These are phyloP conservation scores for Colletotrichum tanaceti DNA, from an alignment of 2,329 filamentous ascomycete genomes.

Conservation along the genomic window DNA sequence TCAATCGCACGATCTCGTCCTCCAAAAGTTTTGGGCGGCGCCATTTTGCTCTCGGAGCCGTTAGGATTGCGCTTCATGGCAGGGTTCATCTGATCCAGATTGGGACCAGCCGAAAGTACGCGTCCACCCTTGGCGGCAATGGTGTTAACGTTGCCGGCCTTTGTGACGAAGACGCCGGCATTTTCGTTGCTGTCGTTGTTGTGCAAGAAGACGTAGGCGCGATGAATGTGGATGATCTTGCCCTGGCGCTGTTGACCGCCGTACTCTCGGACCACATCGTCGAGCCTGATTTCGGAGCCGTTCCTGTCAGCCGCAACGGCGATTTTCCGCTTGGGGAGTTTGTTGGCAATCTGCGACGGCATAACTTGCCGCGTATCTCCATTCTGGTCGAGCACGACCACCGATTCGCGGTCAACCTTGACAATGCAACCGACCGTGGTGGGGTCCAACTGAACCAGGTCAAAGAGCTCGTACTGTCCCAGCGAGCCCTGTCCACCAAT, in stretches of 20 bases:
- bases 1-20: conserved; percentile 85
- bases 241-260: conserved; percentile 87
- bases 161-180: conserved; percentile 87
- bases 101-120: conserved; percentile 73
- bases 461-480: conserved; percentile 92
- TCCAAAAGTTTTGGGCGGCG: conserved; percentile 79
- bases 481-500: conserved; percentile 85
- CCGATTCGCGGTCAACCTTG: conserved; percentile 93
- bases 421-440: conserved; percentile 93
- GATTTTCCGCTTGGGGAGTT: conserved; percentile 82
- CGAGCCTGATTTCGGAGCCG: conserved; percentile 89
- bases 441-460: conserved; percentile 92
- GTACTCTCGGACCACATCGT: conserved; percentile 92
- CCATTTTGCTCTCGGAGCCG: conserved; percentile 63
- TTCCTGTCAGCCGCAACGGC: conserved; percentile 93
- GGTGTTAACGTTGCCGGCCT: conserved; percentile 86
- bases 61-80: conserved; percentile 79
- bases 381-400: conserved; percentile 91
- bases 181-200: conserved; percentile 88
- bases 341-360: conserved; percentile 92
- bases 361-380: conserved; percentile 84
- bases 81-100: conserved; percentile 92
- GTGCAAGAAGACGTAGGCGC: conserved; percentile 91
- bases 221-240: conserved; percentile 92
- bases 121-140: conserved; percentile 94